Evolutionary conservation across 164 flowering plant species (phyloP).

Genomic region (Vitis rotundifolia): DNA sequence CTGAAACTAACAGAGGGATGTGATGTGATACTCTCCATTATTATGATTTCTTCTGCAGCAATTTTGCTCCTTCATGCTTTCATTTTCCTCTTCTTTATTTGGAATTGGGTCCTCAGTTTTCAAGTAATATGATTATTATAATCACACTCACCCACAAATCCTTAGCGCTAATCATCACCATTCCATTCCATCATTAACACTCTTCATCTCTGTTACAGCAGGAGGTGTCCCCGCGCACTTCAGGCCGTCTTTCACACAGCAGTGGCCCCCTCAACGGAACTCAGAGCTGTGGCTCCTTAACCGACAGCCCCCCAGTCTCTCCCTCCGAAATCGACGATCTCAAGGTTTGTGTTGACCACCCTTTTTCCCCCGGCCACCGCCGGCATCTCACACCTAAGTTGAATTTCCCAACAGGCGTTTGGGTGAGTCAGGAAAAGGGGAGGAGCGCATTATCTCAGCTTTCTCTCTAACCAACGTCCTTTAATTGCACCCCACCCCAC

Average conservation of each 20-base stretch:
- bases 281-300: constrained; percentile 63
- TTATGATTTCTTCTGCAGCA: no score
- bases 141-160: no score
- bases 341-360: constrained; percentile 51
- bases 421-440: no score
- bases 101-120: no score
- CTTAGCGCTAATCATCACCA: no score
- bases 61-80: neutral
- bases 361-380: neutral
- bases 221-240: constrained; percentile 87
- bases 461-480: constrained; percentile 35
- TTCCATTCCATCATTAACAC: neutral
- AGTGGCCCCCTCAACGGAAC: constrained; percentile 82
- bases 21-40: no score
- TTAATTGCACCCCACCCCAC: neutral
- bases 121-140: no score
- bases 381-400: neutral
- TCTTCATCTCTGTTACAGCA: constrained; percentile 33
- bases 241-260: constrained; percentile 91
- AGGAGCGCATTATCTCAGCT: constrained; percentile 24
- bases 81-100: neutral
- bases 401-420: neutral
- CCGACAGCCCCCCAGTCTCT: constrained; percentile 92
- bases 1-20: no score
- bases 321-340: constrained; percentile 85